phyloP scores from a whole-genome alignment of 1,139 yeast genomes.

The Kodamaea ohmeri region DNA sequence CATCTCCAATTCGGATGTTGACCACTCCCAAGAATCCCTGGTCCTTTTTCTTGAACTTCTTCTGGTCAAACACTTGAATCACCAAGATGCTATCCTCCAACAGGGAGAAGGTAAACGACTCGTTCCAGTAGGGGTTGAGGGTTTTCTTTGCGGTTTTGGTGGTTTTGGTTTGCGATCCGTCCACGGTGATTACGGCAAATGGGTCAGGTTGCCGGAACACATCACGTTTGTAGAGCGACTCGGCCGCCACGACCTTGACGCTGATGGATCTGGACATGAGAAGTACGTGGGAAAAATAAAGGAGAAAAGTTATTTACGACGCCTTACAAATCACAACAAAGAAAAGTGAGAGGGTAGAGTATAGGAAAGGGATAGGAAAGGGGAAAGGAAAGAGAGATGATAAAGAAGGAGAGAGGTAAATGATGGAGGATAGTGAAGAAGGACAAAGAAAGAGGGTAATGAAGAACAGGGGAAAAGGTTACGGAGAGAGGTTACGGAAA shows the following conservation, averaged over 20 bases:
- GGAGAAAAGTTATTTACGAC: neutral
- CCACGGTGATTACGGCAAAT: constrained; percentile 94
- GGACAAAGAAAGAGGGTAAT: too few relatives aligned
- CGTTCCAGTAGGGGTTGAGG: constrained; percentile 97
- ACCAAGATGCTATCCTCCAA: constrained; percentile 84
- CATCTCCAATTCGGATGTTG: constrained; percentile 86
- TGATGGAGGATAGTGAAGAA: too few relatives aligned
- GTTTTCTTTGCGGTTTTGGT: constrained; percentile 94
- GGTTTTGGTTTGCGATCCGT: constrained; percentile 93
- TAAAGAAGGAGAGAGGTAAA: too few relatives aligned
- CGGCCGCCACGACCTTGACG: constrained; percentile 91
- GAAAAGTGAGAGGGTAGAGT: neutral
- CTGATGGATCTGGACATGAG: constrained; percentile 38
- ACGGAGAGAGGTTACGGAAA: too few relatives aligned
- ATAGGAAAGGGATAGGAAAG: too few relatives aligned
- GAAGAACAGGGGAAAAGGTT: too few relatives aligned
- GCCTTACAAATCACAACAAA: neutral
- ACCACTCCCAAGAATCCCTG: constrained; percentile 99
- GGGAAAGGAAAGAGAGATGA: too few relatives aligned
- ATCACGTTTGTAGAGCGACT: constrained; percentile 91
- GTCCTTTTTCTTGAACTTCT: constrained; percentile 95
- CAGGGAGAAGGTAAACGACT: constrained; percentile 74
- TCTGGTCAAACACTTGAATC: constrained; percentile 94
- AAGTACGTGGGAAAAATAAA: neutral
- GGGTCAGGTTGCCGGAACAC: constrained; percentile 96